Evolutionary conservation across 495 filamentous ascomycete genomes (phyloP), one percentile per base, ranked within the genome.

Genomic region (Durotheca rogersii): DNA sequence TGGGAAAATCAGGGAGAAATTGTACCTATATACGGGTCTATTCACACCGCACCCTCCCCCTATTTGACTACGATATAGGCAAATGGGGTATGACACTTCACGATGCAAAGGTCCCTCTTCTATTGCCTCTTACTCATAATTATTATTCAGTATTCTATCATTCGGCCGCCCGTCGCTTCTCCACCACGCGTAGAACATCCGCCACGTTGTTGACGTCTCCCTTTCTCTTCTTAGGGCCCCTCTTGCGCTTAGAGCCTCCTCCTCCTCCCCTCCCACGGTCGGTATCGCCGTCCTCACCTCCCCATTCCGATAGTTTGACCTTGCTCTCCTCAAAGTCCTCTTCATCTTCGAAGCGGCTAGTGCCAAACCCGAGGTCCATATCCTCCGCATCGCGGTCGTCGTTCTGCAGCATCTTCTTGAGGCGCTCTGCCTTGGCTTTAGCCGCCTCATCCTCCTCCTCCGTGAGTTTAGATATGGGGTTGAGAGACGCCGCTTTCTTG

Each of bases 311-410:
- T 29, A 93, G 67, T 61, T 87, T 83, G 33, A 89, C 73, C 51
- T 73, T 81, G 45, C 76, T 72, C 25, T 77, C 82, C 9, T 68
- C 70, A 17, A 68, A 41, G 38, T 95, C 90, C 30, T 86, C 89
- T 31, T 84, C 86, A 58, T 95, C 90, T 36, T 85, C 89, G 48
- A 85, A 79, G 16, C 90, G 80, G 54, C 85, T 90, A 11, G 85
- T 85, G 5, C 94, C 93, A 63, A 98, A 97, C 23, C 90, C 93
- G 67, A 96, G 75, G 58, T 98, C 93, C 72, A 98, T 80, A 69
- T 98, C 93, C 33, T 90, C 88, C 7, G 88, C 83, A 69, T 98
- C 93, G 33, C 91, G 79, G 52, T 87, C 86, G 33, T 84, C 79
- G 34, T 83, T 79, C 55, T 88, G 80, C 7, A 96, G 70, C 71